phyloP scores from a whole-genome alignment of 2,329 filamentous ascomycete species.

The Mycosphaerella sp. region DNA sequence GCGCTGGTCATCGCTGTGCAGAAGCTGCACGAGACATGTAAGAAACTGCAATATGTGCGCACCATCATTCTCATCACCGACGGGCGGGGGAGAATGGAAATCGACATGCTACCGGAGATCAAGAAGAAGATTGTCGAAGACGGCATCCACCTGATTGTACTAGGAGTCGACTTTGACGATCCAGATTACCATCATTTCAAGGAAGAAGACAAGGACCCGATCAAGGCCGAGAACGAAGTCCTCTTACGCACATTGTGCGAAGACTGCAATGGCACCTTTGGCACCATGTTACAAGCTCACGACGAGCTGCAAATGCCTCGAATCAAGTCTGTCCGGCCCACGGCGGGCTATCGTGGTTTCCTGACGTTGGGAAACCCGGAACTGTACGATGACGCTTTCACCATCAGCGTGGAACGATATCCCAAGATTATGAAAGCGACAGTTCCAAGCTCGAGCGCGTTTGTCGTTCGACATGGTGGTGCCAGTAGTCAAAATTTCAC shows the following conservation, averaged over 20 bases:
- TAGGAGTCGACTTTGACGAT: constrained; percentile 93
- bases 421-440: constrained; percentile 75
- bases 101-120: constrained; percentile 64
- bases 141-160: constrained; percentile 67
- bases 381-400: constrained; percentile 67
- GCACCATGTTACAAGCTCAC: constrained; percentile 81
- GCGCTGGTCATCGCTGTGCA: constrained; percentile 78
- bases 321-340: constrained; percentile 67
- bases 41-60: constrained; percentile 72
- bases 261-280: constrained; percentile 65
- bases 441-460: constrained; percentile 69
- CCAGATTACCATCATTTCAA: constrained; percentile 81
- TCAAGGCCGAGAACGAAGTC: constrained; percentile 70
- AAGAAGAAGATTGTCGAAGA: constrained; percentile 65
- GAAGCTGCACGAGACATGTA: constrained; percentile 75
- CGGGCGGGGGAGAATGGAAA: constrained; percentile 65
- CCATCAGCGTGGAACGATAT: constrained; percentile 84
- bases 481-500: constrained; percentile 46
- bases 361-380: constrained; percentile 72
- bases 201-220: constrained; percentile 71
- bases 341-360: constrained; percentile 70
- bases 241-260: constrained; percentile 60
- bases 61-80: constrained; percentile 83
- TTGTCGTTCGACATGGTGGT: constrained; percentile 53
- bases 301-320: constrained; percentile 70